A percentile compares a stretch with the other conserved stretches of the same genome.
Conservation (phyloP, 371 early-diverging fungal species). For the Mucor mucedo region DNA sequence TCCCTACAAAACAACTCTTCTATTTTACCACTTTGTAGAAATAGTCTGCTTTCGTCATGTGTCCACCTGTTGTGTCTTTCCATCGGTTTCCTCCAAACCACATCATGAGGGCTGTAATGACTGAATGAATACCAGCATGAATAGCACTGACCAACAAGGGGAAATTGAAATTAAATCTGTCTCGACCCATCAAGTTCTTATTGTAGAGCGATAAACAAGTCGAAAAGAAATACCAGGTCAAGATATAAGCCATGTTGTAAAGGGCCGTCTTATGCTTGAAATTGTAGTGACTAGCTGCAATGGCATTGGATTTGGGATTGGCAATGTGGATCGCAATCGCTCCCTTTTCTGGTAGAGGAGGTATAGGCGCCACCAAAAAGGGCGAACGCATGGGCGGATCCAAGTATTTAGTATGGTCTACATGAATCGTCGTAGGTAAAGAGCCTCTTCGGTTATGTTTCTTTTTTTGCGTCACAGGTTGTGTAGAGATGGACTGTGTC, state of each 20-base stretch:
- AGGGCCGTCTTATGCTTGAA: conserved; percentile 29
- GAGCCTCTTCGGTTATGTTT: conserved; percentile 30
- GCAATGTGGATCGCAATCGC: conserved; percentile 34
- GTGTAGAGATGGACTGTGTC: conserved; percentile 36
- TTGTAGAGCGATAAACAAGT: conserved; percentile 82
- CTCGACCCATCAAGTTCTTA: conserved; percentile 70
- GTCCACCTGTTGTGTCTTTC: conserved; percentile 33
- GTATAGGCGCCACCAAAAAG: conserved; percentile 21
- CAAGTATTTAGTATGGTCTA: conserved; percentile 1
- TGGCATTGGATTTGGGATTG: conserved; percentile 24
- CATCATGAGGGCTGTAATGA: conserved; percentile 58
- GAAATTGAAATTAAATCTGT: conserved; percentile 75
- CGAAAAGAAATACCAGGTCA: conserved; percentile 69
- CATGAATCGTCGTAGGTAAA: conserved; percentile 21
- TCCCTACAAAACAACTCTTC: too few relatives aligned
- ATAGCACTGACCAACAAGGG: conserved; percentile 81
- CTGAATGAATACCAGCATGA: conserved; percentile 66
- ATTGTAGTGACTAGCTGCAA: conserved; percentile 17
- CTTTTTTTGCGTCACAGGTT: conserved; percentile 24
- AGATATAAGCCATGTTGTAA: conserved; percentile 45
- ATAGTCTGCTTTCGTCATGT: conserved; percentile 42
- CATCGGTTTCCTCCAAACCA: conserved; percentile 32
- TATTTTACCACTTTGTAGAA: conserved; percentile 55
- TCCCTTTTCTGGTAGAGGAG: conserved; percentile 32
- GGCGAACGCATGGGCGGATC: conserved; percentile 15